These are phyloP conservation scores for Ascomycota sp. DNA, from an alignment of 2,329 filamentous ascomycete genomes.

Conservation along the genomic window DNA sequence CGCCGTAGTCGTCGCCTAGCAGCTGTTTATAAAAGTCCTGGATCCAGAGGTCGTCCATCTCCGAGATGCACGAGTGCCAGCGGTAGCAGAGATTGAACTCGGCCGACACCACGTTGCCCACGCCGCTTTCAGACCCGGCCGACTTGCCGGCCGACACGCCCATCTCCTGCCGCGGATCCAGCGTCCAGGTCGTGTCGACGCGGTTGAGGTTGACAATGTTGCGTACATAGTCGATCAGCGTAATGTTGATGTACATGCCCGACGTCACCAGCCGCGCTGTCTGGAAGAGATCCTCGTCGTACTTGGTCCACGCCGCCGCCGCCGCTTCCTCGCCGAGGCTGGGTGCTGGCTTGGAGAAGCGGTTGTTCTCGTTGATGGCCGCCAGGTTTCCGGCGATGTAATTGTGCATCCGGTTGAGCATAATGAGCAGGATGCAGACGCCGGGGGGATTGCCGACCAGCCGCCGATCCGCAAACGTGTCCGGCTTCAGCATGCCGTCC, in stretches of 20 bases:
- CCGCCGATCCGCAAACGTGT: slow-evolving; percentile 48
- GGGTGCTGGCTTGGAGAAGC: slow-evolving; percentile 44
- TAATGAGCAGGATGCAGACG: slow-evolving; percentile 47
- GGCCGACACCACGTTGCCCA: slow-evolving; percentile 63
- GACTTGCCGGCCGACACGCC: slow-evolving; percentile 29
- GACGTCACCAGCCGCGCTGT: slow-evolving; percentile 53
- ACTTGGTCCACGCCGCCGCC: slow-evolving; percentile 36
- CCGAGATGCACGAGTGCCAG: slow-evolving; percentile 59
- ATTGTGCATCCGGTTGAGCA: slow-evolving; percentile 77
- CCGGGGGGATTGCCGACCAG: slow-evolving; percentile 50
- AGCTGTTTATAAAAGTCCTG: slow-evolving; percentile 42
- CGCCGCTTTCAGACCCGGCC: slow-evolving; percentile 41
- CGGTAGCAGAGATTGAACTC: slow-evolving; percentile 80
- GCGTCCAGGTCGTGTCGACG: slow-evolving; percentile 51
- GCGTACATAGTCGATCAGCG: slow-evolving; percentile 53
- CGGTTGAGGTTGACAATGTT: slow-evolving; percentile 43
- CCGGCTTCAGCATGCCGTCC: slow-evolving; percentile 49
- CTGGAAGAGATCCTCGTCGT: slow-evolving; percentile 60
- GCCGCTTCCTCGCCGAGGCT: slow-evolving; percentile 25
- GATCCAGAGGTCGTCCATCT: slow-evolving; percentile 59
- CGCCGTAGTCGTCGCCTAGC: slow-evolving; percentile 30
- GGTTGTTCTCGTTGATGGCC: slow-evolving; percentile 62
- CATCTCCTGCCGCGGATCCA: slow-evolving; percentile 53
- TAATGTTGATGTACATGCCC: slow-evolving; percentile 60
- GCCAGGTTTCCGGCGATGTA: slow-evolving; percentile 59